phyloP scores from a whole-genome alignment of 208 protist species.

The Trypanosoma rangeli region DNA sequence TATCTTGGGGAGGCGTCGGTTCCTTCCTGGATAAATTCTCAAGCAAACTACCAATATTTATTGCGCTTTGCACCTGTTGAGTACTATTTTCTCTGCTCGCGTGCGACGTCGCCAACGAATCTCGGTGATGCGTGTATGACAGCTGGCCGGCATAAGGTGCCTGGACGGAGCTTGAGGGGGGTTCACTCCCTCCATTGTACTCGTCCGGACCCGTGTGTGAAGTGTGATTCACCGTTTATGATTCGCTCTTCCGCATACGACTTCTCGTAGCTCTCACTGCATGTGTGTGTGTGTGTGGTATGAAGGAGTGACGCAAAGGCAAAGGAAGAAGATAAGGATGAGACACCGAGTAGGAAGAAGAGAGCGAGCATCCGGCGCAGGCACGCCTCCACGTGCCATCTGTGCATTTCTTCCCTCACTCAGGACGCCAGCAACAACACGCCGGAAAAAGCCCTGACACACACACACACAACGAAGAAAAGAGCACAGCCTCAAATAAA shows the following conservation, averaged over 20 bases:
- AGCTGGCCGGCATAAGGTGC: neutral
- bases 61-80: neutral
- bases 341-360: neutral
- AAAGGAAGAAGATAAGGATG: neutral
- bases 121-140: neutral
- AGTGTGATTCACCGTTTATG: too few relatives aligned
- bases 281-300: slow-evolving; percentile 5
- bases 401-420: too few relatives aligned
- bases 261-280: neutral
- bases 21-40: neutral
- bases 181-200: neutral
- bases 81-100: neutral
- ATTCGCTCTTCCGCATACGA: too few relatives aligned
- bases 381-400: neutral
- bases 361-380: too few relatives aligned
- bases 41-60: neutral
- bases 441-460: neutral
- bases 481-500: neutral
- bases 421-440: neutral
- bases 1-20: neutral
- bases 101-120: neutral
- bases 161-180: neutral
- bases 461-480: neutral
- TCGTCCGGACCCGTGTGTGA: neutral
- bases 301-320: neutral